Evolutionary conservation across 2,329 filamentous ascomycete genomes (phyloP).

Genomic region (Fonsecaea erecta): DNA sequence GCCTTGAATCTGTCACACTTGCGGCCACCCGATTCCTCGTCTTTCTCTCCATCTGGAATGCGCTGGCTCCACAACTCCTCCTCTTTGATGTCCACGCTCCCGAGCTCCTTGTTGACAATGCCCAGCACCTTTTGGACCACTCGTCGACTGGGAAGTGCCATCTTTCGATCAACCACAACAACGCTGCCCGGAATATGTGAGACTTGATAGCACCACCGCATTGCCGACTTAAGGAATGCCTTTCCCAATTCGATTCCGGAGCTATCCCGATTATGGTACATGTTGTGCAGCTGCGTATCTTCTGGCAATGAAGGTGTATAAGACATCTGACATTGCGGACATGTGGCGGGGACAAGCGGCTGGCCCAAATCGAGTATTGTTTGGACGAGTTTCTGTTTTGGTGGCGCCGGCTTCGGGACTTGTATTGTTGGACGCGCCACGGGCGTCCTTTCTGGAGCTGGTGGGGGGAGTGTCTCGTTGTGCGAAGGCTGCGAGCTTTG

Average conservation of each 20-base stretch:
- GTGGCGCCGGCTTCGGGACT: slow-evolving; percentile 19
- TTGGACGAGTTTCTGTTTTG: slow-evolving; percentile 54
- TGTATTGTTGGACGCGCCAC: slow-evolving; percentile 20
- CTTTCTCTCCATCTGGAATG: slow-evolving; percentile 41
- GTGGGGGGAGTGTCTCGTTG: slow-evolving; percentile 14
- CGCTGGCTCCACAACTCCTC: slow-evolving; percentile 61
- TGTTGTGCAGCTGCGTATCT: slow-evolving; percentile 66
- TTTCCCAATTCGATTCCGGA: slow-evolving; percentile 66
- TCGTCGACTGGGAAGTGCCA: slow-evolving; percentile 56
- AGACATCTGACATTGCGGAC: slow-evolving; percentile 67
- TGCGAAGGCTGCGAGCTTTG: slow-evolving; percentile 18
- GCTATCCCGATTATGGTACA: slow-evolving; percentile 66
- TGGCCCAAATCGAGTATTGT: slow-evolving; percentile 65
- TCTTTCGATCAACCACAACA: slow-evolving; percentile 62
- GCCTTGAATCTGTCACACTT: slow-evolving; percentile 59
- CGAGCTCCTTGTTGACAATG: slow-evolving; percentile 66
- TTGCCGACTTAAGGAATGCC: slow-evolving; percentile 59
- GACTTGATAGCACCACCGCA: slow-evolving; percentile 58
- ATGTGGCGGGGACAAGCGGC: slow-evolving; percentile 56
- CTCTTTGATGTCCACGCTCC: slow-evolving; percentile 63
- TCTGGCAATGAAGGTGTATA: slow-evolving; percentile 66
- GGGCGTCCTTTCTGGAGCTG: slow-evolving; percentile 16
- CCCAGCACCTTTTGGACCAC: slow-evolving; percentile 63
- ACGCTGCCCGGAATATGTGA: slow-evolving; percentile 59
- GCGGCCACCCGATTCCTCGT: slow-evolving; percentile 40